These are phyloP conservation scores for Suhomyces kunorum DNA, from an alignment of 1,139 yeast genomes.

Conservation along the genomic window DNA sequence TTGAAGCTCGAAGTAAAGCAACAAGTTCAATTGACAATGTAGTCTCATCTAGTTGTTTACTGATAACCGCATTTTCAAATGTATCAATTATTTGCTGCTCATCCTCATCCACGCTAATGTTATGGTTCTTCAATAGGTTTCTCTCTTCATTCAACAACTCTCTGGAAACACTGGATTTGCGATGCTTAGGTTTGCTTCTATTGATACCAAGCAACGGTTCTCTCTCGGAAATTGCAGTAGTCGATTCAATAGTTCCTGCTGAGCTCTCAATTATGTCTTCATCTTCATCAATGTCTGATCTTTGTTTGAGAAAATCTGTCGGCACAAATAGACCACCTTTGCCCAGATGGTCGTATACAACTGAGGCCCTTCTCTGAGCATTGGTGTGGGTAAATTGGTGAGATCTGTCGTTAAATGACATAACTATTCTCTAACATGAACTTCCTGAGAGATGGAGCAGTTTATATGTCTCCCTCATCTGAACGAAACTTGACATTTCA, in stretches of 20 bases:
- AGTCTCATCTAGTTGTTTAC: constrained; percentile 29
- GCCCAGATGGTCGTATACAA: constrained; percentile 55
- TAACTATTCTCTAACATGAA: background rate
- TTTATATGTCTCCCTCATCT: background rate
- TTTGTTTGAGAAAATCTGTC: constrained; percentile 41
- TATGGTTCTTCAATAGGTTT: constrained; percentile 34
- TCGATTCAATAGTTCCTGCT: background rate
- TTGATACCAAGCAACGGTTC: constrained; percentile 17
- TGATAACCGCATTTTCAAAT: constrained; percentile 40
- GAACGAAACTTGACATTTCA: background rate
- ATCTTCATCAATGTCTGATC: constrained; percentile 15
- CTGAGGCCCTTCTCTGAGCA: constrained; percentile 51
- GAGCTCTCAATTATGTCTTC: constrained; percentile 3
- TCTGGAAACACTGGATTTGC: constrained; percentile 30
- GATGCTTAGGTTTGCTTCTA: constrained; percentile 9
- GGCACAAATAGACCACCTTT: constrained; percentile 56
- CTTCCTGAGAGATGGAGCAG: background rate
- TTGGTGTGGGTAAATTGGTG: constrained; percentile 52
- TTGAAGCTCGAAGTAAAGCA: constrained; percentile 43
- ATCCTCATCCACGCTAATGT: constrained; percentile 29
- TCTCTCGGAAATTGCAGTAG: constrained; percentile 19
- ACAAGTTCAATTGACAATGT: constrained; percentile 39
- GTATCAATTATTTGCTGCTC: constrained; percentile 32
- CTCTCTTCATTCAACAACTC: constrained; percentile 40
- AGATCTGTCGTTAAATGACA: constrained; percentile 12